Percentiles rank a stretch among this genome's conserved stretches.
phyloP scores from a whole-genome alignment of 768 basidiomycete species.

The Dentipellis sp. region DNA sequence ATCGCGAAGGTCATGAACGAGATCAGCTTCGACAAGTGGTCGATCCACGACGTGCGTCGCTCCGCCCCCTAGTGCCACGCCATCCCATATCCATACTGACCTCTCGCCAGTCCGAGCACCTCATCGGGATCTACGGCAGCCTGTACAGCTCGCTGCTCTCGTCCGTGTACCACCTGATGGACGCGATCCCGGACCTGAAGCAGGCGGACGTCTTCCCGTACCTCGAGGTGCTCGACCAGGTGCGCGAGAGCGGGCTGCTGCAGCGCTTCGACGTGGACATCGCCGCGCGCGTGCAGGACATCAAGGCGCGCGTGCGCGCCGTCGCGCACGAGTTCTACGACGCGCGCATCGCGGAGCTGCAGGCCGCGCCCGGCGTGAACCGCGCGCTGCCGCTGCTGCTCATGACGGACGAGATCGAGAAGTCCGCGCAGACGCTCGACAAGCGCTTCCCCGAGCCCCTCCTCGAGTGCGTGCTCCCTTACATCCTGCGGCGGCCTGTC shows the following conservation, averaged over 20 bases:
- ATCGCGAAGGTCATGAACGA: conserved; percentile 66
- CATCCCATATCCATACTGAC: conserved; percentile 4
- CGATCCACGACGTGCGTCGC: conserved; percentile 65
- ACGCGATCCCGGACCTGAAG: conserved; percentile 66
- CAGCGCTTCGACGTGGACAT: conserved; percentile 69
- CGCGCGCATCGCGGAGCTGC: conserved; percentile 52
- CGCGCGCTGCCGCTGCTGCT: conserved; percentile 71
- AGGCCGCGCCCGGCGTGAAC: conserved; percentile 67
- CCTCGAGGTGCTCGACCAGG: conserved; percentile 58
- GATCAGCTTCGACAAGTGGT: conserved; percentile 68
- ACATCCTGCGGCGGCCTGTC: neutral
- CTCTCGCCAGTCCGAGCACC: conserved; percentile 47
- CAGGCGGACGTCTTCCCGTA: conserved; percentile 57
- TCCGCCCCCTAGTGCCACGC: neutral
- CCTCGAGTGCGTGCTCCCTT: conserved; percentile 49
- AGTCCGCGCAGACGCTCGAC: conserved; percentile 71
- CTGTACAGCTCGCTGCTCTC: conserved; percentile 86
- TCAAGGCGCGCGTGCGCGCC: conserved; percentile 54
- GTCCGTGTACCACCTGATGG: conserved; percentile 76
- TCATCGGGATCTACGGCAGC: conserved; percentile 56
- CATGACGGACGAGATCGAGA: conserved; percentile 88
- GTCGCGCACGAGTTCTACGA: conserved; percentile 56
- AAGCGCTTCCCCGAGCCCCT: conserved; percentile 83
- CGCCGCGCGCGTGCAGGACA: conserved; percentile 51
- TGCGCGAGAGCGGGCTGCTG: conserved; percentile 63